Percentiles rank a stretch among this genome's conserved stretches.
These are phyloP conservation scores for Solanum sejunctum DNA, from an alignment of 257 asterid genomes.

Conservation along the genomic window DNA sequence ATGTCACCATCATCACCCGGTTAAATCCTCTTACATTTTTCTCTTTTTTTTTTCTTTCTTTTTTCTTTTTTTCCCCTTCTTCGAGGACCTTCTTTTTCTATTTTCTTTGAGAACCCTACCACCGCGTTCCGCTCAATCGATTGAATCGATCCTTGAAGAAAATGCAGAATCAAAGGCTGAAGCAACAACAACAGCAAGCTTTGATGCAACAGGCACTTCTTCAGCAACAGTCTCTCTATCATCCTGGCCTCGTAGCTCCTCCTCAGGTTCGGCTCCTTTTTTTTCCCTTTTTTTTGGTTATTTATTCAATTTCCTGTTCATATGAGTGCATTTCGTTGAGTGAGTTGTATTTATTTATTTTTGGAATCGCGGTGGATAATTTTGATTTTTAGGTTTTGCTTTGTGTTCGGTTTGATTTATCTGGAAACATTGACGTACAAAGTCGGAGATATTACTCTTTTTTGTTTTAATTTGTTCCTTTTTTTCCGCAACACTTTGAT, in stretches of 20 bases:
- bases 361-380: background rate
- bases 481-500: background rate
- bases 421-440: background rate
- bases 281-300: background rate
- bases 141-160: constrained; percentile 10
- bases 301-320: background rate
- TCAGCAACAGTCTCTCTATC: constrained; percentile 84
- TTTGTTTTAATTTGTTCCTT: background rate
- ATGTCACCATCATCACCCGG: background rate
- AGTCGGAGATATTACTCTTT: background rate
- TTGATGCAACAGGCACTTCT: constrained; percentile 95
- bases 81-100: constrained; percentile 16
- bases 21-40: background rate
- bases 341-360: background rate
- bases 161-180: constrained; percentile 85
- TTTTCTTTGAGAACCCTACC: background rate
- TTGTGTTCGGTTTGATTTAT: background rate
- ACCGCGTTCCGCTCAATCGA: background rate
- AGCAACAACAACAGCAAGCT: constrained; percentile 84
- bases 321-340: background rate
- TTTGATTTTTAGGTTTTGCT: background rate
- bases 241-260: constrained; percentile 88
- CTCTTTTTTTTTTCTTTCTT: background rate
- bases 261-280: constrained; percentile 48
- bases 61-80: background rate